Base-by-base conservation (phyloP, 2,329 filamentous ascomycete species). In the Alternaria gansuensis region DNA sequence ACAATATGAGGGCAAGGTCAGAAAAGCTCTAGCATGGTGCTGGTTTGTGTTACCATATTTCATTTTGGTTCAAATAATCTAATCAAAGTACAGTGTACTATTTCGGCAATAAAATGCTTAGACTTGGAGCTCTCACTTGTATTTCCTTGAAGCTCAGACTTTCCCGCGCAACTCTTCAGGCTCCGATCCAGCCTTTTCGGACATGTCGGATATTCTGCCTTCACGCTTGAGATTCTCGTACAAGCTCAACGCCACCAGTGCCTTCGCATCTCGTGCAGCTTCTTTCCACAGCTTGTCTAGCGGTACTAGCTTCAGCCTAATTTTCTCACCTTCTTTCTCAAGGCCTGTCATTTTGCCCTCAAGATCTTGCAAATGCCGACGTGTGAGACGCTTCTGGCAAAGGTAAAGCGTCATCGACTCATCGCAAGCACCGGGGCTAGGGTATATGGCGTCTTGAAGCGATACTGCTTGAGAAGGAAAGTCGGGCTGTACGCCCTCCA, bases 341-440 rank as follows among this genome's bases (percentile, higher is more conserved):
- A 86, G 56, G 0, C 85, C 85, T 0, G 84, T 87, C 63, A 85
- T 70, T 53, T 81, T 83, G 5, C 83, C 84, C 62, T 82, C 79
- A 62, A 85, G 75, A 36, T 77, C 77, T 34, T 83, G 76, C 63
- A 88, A 80, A 31, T 84, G 77, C 4, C 72, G 67, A 33, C 80
- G 72, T 1, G 80, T 73, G 58, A 87, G 77, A 3, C 81, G 72
- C 67, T 86, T 86, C 68, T 85, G 81, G 60, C 81, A 84, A 31
- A 87, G 66, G 59, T 87, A 85, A 5, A 87, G 66, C 0, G 84
- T 83, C 26, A 87, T 83, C 63, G 84, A 87, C 60, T 88, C 85
- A 68, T 88, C 85, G 57, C 83, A 83, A 2, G 82, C 85, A 2
- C 85, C 85, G 0, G 51, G 57, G 8, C 43, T 54, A 10, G 50